Base-by-base conservation (phyloP, 2,329 filamentous ascomycete species). In the Colletotrichum theobromicola region DNA sequence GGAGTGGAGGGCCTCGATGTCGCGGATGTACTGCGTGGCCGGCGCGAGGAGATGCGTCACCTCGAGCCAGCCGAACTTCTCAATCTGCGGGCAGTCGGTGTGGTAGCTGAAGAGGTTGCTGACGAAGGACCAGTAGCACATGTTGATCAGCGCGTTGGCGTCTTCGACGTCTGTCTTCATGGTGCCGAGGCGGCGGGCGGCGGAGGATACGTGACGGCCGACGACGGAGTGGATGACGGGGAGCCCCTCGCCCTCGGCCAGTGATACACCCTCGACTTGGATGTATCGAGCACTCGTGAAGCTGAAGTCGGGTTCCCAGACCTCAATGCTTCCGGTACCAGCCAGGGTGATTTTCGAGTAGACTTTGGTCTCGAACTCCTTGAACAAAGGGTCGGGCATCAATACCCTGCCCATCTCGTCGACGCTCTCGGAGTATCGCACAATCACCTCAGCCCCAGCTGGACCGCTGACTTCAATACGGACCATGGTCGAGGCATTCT, bases 51-150 rank as follows among this genome's bases (percentile, higher is more conserved):
- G 79, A 67, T 85, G 83, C 2, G 86, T 86, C 7, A 87, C 86
- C 77, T 88, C 86, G 0, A 87, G 82, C 86, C 86, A 88, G 1
- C 84, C 86, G 55, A 88, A 88, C 72, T 88, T 88, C 76, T 88
- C 85, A 37, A 87, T 85, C 75, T 86, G 85, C 7, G 84, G 85
- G 70, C 85, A 87, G 76, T 88, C 86, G 4, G 86, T 88, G 73
- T 88, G 86, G 77, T 87, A 88, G 68, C 84, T 86, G 75, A 85
- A 86, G 18, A 86, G 79, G 75, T 86, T 86, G 60, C 80, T 83
- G 50, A 80, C 81, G 62, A 87, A 87, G 2, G 85, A 84, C 85
- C 85, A 87, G 71, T 87, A 84, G 55, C 84, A 85, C 42, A 85
- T 85, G 26, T 85, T 85, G 60, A 86, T 83, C 3, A 86, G 76